Evolutionary conservation across 192 early-diverging fungal genomes (phyloP).

Genomic region (Coemansia sp.): DNA sequence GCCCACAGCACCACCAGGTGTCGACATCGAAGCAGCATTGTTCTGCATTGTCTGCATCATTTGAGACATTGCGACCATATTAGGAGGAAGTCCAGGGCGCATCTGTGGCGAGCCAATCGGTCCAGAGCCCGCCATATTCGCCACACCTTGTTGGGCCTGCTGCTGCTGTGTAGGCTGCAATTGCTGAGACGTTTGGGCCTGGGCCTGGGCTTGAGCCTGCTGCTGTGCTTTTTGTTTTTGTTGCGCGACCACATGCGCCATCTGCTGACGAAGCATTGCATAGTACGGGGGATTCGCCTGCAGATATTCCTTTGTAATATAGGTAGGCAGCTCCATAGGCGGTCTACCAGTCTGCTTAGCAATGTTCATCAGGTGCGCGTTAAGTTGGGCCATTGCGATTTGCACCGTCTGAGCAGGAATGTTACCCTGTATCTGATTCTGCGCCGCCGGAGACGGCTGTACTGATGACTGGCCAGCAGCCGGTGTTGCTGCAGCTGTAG

Average conservation of each 20-base stretch:
- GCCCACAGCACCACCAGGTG: background rate
- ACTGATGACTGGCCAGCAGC: background rate
- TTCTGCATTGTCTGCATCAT: conserved; percentile 21
- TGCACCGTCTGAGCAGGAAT: background rate
- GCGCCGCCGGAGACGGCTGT: background rate
- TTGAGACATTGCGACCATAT: conserved; percentile 23
- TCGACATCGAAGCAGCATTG: conserved; percentile 2
- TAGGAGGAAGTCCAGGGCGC: conserved; percentile 27
- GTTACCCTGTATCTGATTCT: background rate
- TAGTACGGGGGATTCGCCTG: conserved; percentile 39
- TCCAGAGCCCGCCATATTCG: conserved; percentile 10
- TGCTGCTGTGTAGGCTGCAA: conserved; percentile 3
- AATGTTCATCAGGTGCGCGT: conserved; percentile 16
- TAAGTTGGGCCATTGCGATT: conserved; percentile 21
- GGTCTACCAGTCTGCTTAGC: conserved; percentile 13
- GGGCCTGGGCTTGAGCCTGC: conserved; percentile 19
- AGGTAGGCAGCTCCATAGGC: conserved; percentile 20
- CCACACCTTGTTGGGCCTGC: conserved; percentile 12
- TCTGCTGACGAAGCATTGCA: conserved; percentile 24
- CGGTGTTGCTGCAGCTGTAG: background rate
- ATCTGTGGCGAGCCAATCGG: conserved; percentile 37
- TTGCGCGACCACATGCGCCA: conserved; percentile 8
- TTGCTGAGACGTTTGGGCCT: background rate
- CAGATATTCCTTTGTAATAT: conserved; percentile 46
- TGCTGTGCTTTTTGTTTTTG: conserved; percentile 8